Percentiles rank a stretch among this genome's conserved stretches.
Evolutionary conservation across 177 flowering plant species (phyloP).

Genomic region (Telopea speciosissima): DNA sequence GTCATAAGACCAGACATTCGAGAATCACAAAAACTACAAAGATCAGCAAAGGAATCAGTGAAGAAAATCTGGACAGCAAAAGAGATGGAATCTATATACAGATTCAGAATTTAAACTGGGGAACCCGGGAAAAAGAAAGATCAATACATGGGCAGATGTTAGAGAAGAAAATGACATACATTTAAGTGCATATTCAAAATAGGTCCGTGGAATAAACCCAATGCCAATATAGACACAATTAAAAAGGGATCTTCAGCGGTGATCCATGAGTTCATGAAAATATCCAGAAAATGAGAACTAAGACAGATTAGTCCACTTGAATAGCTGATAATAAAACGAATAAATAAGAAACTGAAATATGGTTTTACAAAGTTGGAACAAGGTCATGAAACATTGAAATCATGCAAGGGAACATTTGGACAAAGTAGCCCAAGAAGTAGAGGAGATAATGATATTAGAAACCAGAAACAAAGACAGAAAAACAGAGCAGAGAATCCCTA

Average conservation of each 20-base stretch:
- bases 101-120: constrained; percentile 7
- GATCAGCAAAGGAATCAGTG: not conserved
- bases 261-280: no score
- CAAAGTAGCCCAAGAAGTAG: not conserved
- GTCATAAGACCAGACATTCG: constrained; percentile 60
- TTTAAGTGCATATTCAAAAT: not conserved
- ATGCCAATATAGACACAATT: no score
- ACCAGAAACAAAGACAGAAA: no score
- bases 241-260: no score
- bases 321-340: not conserved
- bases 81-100: not conserved
- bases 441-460: not conserved
- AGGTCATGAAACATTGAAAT: not conserved
- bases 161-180: not conserved
- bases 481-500: no score
- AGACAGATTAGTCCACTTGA: no score
- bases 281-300: not conserved
- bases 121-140: no score
- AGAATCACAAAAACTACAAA: not conserved
- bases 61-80: not conserved
- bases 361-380: not conserved
- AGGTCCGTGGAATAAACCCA: not conserved
- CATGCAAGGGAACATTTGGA: not conserved
- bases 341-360: no score
- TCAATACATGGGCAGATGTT: not conserved